Evolutionary conservation across 2,329 filamentous ascomycete species (phyloP), one percentile per base, ranked within the genome.

Genomic region (Botrytis cinerea): DNA sequence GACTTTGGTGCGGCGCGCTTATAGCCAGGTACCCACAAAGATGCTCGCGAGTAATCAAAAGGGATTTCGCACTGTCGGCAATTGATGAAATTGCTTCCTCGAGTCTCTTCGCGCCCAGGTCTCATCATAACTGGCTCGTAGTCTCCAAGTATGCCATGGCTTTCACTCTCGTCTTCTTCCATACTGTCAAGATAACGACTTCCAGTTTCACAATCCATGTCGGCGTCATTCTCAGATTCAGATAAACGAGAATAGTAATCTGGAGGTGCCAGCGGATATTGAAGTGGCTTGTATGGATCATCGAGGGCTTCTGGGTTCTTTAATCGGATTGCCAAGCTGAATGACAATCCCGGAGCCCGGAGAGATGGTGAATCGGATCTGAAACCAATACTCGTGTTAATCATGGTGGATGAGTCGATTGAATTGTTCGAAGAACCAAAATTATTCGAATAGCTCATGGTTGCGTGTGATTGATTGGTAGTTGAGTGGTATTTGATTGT

Each of bases 21-120:
- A 32, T 68, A 68, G 8, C 35, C n/a, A 40, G 64, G 64, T 10
- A 68, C 25, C 64, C 64, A 68, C 14, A 68, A 54, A 22, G 46
- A 22, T 20, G n/a, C 38, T 28, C 35, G 25, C 5, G 64, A 68
- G 35, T 68, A 68, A 14, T 68, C 64, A 4, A 68, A 68, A 38
- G 25, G n/a, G 6, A 28, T 22, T 3, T 16, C 35, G 35, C 64
- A 68, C 18, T 28, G n/a, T 12, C 46, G 25, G 38, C 64, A 68
- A 9, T 68, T 8, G 18, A 68, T 20, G 25, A 68, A 68, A 12
- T 25, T 68, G 32, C n/a, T 48, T 54, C 64, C 64, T 8, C 35
- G 64, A 57, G 64, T 68, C 25, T 54, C 35, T 22, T 68, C 64
- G 4, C 46, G 64, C 18, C 57, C 46, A 28, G 8, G 16, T 8